Percentiles rank a stretch among this genome's conserved stretches.
These are phyloP conservation scores for Salinomyces thailandicus DNA, from an alignment of 2,329 filamentous ascomycete genomes.

Conservation along the genomic window DNA sequence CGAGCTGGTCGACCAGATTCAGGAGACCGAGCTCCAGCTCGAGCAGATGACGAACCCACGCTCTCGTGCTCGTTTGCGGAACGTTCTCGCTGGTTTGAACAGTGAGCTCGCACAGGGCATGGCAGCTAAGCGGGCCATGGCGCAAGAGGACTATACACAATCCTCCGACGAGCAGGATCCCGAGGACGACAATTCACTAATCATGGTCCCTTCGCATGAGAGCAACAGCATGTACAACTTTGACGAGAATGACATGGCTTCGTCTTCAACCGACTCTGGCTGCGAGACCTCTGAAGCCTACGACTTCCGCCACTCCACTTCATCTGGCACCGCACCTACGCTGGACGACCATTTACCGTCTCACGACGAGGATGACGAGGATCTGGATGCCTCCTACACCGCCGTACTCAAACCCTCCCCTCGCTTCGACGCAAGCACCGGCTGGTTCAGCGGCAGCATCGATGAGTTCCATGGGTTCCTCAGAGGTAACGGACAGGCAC, in stretches of 20 bases:
- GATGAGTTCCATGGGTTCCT: slow-evolving; percentile 16
- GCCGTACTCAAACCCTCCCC: slow-evolving; percentile 1
- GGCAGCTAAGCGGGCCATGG: slow-evolving; percentile 17
- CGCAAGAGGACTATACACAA: slow-evolving; percentile 18
- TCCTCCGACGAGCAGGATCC: slow-evolving; percentile 14
- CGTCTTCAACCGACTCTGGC: slow-evolving; percentile 9
- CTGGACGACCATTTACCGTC: slow-evolving; percentile 1
- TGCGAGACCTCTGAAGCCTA: slow-evolving; percentile 13
- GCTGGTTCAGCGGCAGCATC: slow-evolving; percentile 23
- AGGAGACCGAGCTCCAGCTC: slow-evolving; percentile 26
- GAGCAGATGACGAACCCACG: slow-evolving; percentile 23
- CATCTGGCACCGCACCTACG: not conserved
- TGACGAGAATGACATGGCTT: slow-evolving; percentile 15
- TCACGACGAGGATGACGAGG: slow-evolving; percentile 7
- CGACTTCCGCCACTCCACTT: slow-evolving; percentile 13
- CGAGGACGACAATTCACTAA: slow-evolving; percentile 12
- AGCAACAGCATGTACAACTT: slow-evolving; percentile 20
- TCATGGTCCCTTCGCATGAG: not conserved
- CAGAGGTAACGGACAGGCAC: not conserved
- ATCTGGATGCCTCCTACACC: not conserved
- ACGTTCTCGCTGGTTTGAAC: slow-evolving; percentile 23
- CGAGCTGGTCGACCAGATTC: slow-evolving; percentile 22
- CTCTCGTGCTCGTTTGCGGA: slow-evolving; percentile 20
- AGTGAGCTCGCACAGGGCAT: slow-evolving; percentile 24
- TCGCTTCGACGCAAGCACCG: slow-evolving; percentile 18